A percentile compares a stretch with the other conserved stretches of the same genome.
These are phyloP conservation scores for Xylaria venustula DNA, from an alignment of 495 filamentous ascomycete genomes.

Conservation along the genomic window DNA sequence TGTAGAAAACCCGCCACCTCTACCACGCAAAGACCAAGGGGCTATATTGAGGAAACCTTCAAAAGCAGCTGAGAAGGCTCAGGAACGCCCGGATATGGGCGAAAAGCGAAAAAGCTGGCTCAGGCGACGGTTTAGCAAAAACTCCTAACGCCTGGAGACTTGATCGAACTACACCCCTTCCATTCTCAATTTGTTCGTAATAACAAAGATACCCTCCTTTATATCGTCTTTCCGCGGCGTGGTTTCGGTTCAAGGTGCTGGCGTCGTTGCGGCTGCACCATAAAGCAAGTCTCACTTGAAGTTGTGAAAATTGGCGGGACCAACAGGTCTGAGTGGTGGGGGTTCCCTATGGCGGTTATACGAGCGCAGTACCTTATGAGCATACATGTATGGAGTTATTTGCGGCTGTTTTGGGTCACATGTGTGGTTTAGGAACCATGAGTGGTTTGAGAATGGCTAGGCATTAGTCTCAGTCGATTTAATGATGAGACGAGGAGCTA, in stretches of 20 bases:
- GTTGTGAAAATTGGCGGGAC: not conserved
- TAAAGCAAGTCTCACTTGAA: not conserved
- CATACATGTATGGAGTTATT: constrained; percentile 15
- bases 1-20: constrained; percentile 27
- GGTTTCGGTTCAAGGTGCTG: not conserved
- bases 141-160: constrained; percentile 29
- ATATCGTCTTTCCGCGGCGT: constrained; percentile 3
- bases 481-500: not conserved
- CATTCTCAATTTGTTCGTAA: not conserved
- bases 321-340: not conserved
- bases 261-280: not conserved
- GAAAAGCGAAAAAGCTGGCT: constrained; percentile 92
- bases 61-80: constrained; percentile 22
- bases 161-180: not conserved
- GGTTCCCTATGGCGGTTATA: not conserved
- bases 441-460: not conserved
- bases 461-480: not conserved
- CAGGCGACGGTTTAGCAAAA: constrained; percentile 74
- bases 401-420: not conserved
- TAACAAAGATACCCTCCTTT: constrained; percentile 17
- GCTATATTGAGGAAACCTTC: constrained; percentile 35
- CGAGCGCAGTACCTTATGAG: constrained; percentile 1
- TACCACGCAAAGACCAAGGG: constrained; percentile 39
- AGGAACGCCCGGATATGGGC: constrained; percentile 37
- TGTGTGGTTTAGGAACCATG: not conserved